Conservation (phyloP, 345 rosid genomes). For the Excoecaria agallocha region DNA sequence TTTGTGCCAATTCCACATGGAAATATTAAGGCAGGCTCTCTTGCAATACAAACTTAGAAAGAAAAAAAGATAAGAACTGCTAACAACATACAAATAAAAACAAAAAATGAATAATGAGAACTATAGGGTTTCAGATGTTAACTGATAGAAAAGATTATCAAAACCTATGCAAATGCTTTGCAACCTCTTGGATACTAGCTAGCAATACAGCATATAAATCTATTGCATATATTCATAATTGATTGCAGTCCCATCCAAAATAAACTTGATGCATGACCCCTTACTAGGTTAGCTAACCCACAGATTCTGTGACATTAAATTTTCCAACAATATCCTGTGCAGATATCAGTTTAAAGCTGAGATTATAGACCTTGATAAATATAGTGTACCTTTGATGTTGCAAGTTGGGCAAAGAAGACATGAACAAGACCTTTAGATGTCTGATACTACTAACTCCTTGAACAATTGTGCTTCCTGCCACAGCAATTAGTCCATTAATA, state of each 20-base stretch:
- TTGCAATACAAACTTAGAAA: too few relatives aligned
- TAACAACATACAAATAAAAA: neutral
- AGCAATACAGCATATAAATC: neutral
- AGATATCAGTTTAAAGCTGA: too few relatives aligned
- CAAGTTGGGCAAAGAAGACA: conserved; percentile 81
- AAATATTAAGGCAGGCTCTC: too few relatives aligned
- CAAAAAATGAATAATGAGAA: neutral
- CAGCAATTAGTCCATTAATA: conserved; percentile 16
- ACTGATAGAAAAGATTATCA: neutral
- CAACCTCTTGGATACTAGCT: neutral
- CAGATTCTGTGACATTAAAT: too few relatives aligned
- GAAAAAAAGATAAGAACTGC: neutral
- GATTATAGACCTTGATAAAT: too few relatives aligned
- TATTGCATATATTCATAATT: conserved; percentile 19
- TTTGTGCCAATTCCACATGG: too few relatives aligned
- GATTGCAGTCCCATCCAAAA: too few relatives aligned
- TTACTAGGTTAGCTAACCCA: too few relatives aligned
- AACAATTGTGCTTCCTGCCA: conserved; percentile 85
- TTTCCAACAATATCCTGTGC: too few relatives aligned
- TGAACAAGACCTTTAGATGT: conserved; percentile 84
- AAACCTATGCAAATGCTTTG: neutral
- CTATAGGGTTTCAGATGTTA: neutral
- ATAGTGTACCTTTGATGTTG: too few relatives aligned
- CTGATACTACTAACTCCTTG: conserved; percentile 63
- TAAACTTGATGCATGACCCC: too few relatives aligned